Evolutionary conservation across 495 filamentous ascomycete genomes (phyloP).

Genomic region (Pseudoneurospora amorphoporcata): DNA sequence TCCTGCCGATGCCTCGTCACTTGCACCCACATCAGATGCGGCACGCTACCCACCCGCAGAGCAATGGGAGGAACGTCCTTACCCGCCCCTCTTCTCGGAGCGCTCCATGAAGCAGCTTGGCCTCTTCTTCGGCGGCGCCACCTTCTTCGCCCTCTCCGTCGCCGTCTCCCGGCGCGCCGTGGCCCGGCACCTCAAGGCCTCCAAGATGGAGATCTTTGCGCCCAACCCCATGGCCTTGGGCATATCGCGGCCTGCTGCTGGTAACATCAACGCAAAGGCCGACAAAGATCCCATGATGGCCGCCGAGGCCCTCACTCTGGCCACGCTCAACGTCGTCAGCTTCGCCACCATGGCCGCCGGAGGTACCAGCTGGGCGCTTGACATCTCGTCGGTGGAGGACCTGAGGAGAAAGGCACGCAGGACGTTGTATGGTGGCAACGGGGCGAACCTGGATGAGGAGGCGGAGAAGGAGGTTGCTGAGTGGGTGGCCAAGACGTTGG

Average conservation of each 20-base stretch:
- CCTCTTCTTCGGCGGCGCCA: slow-evolving; percentile 47
- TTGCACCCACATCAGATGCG: background rate
- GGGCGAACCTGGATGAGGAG: slow-evolving; percentile 40
- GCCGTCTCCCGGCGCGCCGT: slow-evolving; percentile 61
- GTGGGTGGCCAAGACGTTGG: slow-evolving; percentile 56
- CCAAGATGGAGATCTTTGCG: slow-evolving; percentile 57
- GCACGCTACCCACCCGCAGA: background rate
- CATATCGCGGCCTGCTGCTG: slow-evolving; percentile 5
- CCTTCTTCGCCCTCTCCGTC: slow-evolving; percentile 60
- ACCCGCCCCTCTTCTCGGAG: slow-evolving; percentile 7
- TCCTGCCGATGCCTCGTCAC: background rate
- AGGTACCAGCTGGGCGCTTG: slow-evolving; percentile 56
- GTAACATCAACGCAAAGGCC: background rate
- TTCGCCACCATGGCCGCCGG: slow-evolving; percentile 60
- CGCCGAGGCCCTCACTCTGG: slow-evolving; percentile 68
- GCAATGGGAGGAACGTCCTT: background rate
- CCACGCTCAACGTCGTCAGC: slow-evolving; percentile 67
- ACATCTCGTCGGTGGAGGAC: slow-evolving; percentile 63
- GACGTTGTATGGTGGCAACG: slow-evolving; percentile 31
- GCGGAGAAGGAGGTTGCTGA: slow-evolving; percentile 60
- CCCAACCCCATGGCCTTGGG: slow-evolving; percentile 39
- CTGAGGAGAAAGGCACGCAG: slow-evolving; percentile 41
- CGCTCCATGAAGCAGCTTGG: slow-evolving; percentile 16
- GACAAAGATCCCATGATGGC: slow-evolving; percentile 49
- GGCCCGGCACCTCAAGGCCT: slow-evolving; percentile 38